Base-by-base conservation (phyloP, 371 early-diverging fungal species). In the Umbelopsis sp. region DNA sequence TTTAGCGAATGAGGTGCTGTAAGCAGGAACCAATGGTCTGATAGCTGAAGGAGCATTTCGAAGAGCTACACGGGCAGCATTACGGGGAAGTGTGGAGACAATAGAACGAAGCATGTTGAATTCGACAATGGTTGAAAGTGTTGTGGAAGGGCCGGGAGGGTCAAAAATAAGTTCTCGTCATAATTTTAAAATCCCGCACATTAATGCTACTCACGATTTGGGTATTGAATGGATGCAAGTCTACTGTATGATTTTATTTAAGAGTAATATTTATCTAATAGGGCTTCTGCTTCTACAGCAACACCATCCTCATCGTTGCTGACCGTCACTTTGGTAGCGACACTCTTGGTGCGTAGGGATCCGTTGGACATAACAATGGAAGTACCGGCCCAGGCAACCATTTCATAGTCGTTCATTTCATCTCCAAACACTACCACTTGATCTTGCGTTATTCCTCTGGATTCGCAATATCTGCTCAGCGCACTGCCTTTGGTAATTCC, bases 11-110 rank as follows among this genome's bases (percentile, higher is more conserved):
- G 44, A 14, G 29, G 46, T 25, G 32, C 24, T 29, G 32, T 67
- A 50, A 63, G 70, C 65, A 62, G 69, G 63, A 51, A 50, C 16
- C 22, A 51, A 9, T n/a, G 57, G 16, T 29, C 32, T 57, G 37
- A 18, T 29, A 35, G 72, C 50, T 25, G 10, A 51, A 0, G 70
- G 50, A 46, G 69, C 65, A 44, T 57, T 53, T 44, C 69, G 74
- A 46, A 69, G 72, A 44, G 65, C 46, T 50, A 69, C 16, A 38
- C 71, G 67, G 11, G 67, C 44, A n/a, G 63, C 44, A 63, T 66
- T 44, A 64, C 73, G 73, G 53, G 71, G 73, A 67, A 66, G 52
- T 51, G 73, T 57, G n/a, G 57, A 57, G 14, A 35, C 35, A 29
- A 57, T 35, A 25, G 57, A 57, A 35, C 57, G 57, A 16, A 57